Evolutionary conservation across 768 basidiomycete genomes (phyloP).

Genomic region (Xerocomellus chrysenteron): DNA sequence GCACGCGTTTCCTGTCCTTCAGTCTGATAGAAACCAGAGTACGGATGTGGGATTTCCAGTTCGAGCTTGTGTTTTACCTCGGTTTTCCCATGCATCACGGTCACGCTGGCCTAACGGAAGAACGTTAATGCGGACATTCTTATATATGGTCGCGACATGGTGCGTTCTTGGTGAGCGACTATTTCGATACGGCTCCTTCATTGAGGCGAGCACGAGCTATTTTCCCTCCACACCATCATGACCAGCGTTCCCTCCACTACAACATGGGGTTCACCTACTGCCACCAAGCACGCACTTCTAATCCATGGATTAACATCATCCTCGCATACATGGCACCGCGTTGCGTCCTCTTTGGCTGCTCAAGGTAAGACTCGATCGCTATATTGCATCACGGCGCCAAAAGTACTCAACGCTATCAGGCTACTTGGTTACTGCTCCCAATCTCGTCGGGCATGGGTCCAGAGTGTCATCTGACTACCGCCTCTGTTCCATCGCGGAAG

Average conservation of each 20-base stretch:
- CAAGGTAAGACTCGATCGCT: constrained; percentile 9
- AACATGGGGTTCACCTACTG: constrained; percentile 22
- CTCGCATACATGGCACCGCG: constrained; percentile 19
- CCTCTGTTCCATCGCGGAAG: constrained; percentile 8
- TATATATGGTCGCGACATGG: too few relatives aligned
- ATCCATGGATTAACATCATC: constrained; percentile 27
- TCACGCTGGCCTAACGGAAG: too few relatives aligned
- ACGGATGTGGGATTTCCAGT: too few relatives aligned
- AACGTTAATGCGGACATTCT: too few relatives aligned
- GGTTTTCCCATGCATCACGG: too few relatives aligned
- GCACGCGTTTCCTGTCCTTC: too few relatives aligned
- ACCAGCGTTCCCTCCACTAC: constrained; percentile 15
- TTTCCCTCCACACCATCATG: constrained; percentile 6
- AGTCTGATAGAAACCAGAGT: too few relatives aligned
- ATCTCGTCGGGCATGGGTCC: constrained; percentile 18
- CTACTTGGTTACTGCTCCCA: constrained; percentile 21
- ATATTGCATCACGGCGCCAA: too few relatives aligned
- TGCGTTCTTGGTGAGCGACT: too few relatives aligned
- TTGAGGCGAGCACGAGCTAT: too few relatives aligned
- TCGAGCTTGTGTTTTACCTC: too few relatives aligned
- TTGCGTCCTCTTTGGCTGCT: constrained; percentile 15
- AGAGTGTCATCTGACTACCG: constrained; percentile 11
- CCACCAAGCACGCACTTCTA: constrained; percentile 25
- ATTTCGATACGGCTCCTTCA: too few relatives aligned
- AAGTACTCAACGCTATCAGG: constrained; percentile 7